A percentile compares a stretch with the other conserved stretches of the same genome.
Conservation (phyloP, 176 grass and related monocot species). For the Cenchrus fungigraminus region DNA sequence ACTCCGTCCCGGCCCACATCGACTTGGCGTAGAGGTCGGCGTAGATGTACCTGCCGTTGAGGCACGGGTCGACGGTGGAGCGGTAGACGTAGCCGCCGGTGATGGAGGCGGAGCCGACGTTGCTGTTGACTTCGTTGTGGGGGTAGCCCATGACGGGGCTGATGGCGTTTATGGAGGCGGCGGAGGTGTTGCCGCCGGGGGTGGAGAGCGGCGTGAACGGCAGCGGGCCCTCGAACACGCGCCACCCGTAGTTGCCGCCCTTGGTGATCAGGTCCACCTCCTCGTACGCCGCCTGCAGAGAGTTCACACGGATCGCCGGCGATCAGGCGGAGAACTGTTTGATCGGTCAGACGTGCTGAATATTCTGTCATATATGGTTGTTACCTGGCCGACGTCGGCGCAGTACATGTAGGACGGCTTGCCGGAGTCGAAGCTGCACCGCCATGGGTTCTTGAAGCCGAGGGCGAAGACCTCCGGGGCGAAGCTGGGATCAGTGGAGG, state of each 20-base stretch:
- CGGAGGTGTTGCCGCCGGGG: slow-evolving; percentile 80
- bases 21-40: slow-evolving; percentile 74
- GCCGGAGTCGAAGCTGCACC: slow-evolving; percentile 77
- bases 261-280: slow-evolving; percentile 76
- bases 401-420: slow-evolving; percentile 78
- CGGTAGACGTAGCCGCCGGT: slow-evolving; percentile 79
- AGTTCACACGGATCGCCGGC: not conserved
- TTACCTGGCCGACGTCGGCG: slow-evolving; percentile 71
- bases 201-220: slow-evolving; percentile 36
- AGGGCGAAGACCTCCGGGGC: slow-evolving; percentile 79
- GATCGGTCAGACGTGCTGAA: too few species aligned
- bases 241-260: slow-evolving; percentile 92
- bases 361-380: too few species aligned
- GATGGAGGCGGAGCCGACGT: slow-evolving; percentile 73
- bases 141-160: slow-evolving; percentile 72
- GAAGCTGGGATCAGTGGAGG: slow-evolving; percentile 45
- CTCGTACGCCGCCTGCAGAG: slow-evolving; percentile 50
- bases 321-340: not conserved
- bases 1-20: slow-evolving; percentile 59
- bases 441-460: slow-evolving; percentile 80
- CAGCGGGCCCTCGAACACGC: slow-evolving; percentile 57
- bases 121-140: slow-evolving; percentile 57
- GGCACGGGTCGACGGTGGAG: slow-evolving; percentile 70
- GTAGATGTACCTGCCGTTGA: slow-evolving; percentile 73
- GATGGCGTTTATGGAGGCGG: slow-evolving; percentile 64